Evolutionary conservation across 371 early-diverging fungal species (phyloP).

Genomic region (Mortierella sp.): DNA sequence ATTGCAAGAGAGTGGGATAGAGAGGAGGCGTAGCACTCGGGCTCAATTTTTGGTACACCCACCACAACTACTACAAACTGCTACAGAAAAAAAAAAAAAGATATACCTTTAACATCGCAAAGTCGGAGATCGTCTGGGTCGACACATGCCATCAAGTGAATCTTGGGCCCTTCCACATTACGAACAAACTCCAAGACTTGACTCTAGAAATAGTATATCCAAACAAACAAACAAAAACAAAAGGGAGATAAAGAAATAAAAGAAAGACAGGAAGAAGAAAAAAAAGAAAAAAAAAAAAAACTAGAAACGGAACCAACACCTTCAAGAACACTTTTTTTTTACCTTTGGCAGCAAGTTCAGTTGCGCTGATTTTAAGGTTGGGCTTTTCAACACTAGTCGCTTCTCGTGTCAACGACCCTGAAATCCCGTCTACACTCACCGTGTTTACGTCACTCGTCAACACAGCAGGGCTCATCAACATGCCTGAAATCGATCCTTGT

Average conservation of each 20-base stretch:
- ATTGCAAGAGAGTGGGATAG: no score
- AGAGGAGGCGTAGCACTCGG: no score
- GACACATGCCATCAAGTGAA: constrained; percentile 43
- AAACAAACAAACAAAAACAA: no score
- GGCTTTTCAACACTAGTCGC: constrained; percentile 7
- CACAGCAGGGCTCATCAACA: constrained; percentile 21
- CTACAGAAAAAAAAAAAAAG: not conserved
- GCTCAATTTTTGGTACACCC: no score
- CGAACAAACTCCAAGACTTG: constrained; percentile 25
- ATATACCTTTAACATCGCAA: constrained; percentile 32
- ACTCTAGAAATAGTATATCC: constrained; percentile 8
- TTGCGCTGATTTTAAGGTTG: constrained; percentile 21
- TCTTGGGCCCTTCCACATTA: constrained; percentile 22
- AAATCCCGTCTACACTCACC: constrained; percentile 16
- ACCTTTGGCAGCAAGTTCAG: constrained; percentile 28
- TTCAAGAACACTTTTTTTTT: not conserved
- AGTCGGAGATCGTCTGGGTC: constrained; percentile 32
- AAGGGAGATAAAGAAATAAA: not conserved
- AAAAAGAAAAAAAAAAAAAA: not conserved
- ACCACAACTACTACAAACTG: no score
- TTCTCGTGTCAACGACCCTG: no score
- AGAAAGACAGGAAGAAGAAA: not conserved
- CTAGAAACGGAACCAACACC: not conserved
- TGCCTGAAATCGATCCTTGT: not conserved
- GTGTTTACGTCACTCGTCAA: constrained; percentile 27